Evolutionary conservation across 371 early-diverging fungal species (phyloP).

Genomic region (Lichtheimia hyalospora): DNA sequence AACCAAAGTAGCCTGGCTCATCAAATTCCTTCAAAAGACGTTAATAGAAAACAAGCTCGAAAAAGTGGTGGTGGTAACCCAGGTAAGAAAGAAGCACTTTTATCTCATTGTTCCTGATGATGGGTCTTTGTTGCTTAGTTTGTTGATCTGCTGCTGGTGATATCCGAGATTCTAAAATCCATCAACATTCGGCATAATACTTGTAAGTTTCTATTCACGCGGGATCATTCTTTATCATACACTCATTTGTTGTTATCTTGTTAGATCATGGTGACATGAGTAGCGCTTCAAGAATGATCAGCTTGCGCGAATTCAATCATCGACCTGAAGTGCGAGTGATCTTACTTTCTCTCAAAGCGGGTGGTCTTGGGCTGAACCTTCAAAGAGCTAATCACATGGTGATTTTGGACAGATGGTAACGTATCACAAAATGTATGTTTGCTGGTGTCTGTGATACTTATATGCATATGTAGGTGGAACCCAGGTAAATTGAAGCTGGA

Average conservation of each 20-base stretch:
- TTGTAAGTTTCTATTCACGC: constrained; percentile 19
- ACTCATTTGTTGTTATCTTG: not conserved
- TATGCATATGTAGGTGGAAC: constrained; percentile 32
- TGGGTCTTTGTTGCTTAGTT: constrained; percentile 17
- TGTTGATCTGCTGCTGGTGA: constrained; percentile 30
- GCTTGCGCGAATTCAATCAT: constrained; percentile 36
- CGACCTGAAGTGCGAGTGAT: constrained; percentile 26
- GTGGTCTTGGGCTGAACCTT: constrained; percentile 43
- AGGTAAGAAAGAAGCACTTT: constrained; percentile 16
- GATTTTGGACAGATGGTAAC: constrained; percentile 42
- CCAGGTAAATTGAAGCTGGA: constrained; percentile 22
- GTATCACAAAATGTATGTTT: constrained; percentile 1
- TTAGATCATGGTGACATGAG: constrained; percentile 41
- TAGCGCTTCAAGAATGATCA: constrained; percentile 12
- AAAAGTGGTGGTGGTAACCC: constrained; percentile 43
- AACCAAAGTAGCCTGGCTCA: constrained; percentile 37
- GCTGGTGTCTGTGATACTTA: not conserved
- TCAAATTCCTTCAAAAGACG: constrained; percentile 19
- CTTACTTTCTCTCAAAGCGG: constrained; percentile 44
- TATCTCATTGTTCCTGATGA: not conserved
- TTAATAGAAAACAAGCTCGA: constrained; percentile 16
- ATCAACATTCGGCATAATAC: constrained; percentile 20
- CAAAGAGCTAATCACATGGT: constrained; percentile 51
- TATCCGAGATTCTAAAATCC: constrained; percentile 18
- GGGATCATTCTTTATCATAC: too few relatives aligned